Percentiles rank a stretch among this genome's conserved stretches.
Evolutionary conservation across 257 asterid species (phyloP).

Genomic region (Solanum chmielewskii): DNA sequence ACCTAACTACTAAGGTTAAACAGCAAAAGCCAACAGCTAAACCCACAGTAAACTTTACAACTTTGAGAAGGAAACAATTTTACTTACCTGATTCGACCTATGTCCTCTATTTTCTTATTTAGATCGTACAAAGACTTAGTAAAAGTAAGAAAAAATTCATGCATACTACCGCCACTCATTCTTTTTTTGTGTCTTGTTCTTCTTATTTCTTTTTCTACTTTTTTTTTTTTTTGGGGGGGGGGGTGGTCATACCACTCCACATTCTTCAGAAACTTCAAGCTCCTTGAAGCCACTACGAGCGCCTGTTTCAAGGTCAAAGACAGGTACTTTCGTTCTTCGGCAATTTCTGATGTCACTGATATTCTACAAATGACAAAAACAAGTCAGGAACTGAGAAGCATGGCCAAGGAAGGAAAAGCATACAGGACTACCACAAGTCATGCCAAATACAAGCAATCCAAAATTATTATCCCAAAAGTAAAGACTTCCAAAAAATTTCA

Average conservation of each 20-base stretch:
- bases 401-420: neutral
- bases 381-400: neutral
- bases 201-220: neutral
- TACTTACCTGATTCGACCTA: neutral
- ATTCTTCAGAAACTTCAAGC: conserved; percentile 92
- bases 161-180: conserved; percentile 28
- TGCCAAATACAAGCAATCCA: neutral
- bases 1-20: neutral
- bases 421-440: neutral
- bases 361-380: conserved; percentile 44
- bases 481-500: neutral
- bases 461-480: neutral
- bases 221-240: neutral
- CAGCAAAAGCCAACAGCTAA: neutral
- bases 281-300: conserved; percentile 89
- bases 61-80: neutral
- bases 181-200: neutral
- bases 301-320: conserved; percentile 84
- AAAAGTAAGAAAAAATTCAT: neutral
- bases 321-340: conserved; percentile 74
- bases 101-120: neutral
- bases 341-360: conserved; percentile 67
- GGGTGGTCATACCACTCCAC: conserved; percentile 74
- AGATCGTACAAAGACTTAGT: neutral
- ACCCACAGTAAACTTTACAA: neutral